These are phyloP conservation scores for Coemansia sp. DNA, from an alignment of 192 early-diverging fungal species.

Conservation along the genomic window DNA sequence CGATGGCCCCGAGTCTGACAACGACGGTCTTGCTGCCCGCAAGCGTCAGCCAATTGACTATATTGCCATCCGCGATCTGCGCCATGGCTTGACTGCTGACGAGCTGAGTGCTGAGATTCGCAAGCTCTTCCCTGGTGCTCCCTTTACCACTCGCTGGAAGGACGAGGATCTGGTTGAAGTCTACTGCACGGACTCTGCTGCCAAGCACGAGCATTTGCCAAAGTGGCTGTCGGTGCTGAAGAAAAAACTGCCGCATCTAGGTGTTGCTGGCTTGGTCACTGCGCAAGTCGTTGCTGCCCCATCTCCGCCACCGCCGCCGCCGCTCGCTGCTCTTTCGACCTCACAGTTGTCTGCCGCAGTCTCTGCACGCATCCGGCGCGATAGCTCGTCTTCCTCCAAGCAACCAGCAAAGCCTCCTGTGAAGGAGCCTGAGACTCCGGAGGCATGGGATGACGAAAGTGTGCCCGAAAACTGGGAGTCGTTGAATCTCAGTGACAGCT, in stretches of 20 bases:
- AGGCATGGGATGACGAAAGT: constrained; percentile 17
- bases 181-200: constrained; percentile 27
- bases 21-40: constrained; percentile 18
- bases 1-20: not conserved
- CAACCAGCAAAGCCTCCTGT: not conserved
- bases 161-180: constrained; percentile 43
- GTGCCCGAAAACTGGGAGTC: constrained; percentile 54
- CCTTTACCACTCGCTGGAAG: constrained; percentile 33
- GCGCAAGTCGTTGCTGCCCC: constrained; percentile 4
- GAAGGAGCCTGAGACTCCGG: not conserved
- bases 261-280: constrained; percentile 37
- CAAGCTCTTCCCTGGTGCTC: constrained; percentile 16
- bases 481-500: constrained; percentile 17
- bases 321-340: too few species aligned
- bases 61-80: constrained; percentile 38
- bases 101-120: constrained; percentile 41
- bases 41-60: constrained; percentile 33
- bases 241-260: constrained; percentile 36
- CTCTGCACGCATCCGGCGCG: not conserved
- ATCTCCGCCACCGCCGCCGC: not conserved
- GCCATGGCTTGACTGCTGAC: constrained; percentile 38
- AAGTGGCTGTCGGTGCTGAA: constrained; percentile 43
- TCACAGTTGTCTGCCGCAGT: not conserved
- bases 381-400: not conserved
- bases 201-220: constrained; percentile 28